Conservation (phyloP, 805 yeast genomes). For the Candida sphagnicola region DNA sequence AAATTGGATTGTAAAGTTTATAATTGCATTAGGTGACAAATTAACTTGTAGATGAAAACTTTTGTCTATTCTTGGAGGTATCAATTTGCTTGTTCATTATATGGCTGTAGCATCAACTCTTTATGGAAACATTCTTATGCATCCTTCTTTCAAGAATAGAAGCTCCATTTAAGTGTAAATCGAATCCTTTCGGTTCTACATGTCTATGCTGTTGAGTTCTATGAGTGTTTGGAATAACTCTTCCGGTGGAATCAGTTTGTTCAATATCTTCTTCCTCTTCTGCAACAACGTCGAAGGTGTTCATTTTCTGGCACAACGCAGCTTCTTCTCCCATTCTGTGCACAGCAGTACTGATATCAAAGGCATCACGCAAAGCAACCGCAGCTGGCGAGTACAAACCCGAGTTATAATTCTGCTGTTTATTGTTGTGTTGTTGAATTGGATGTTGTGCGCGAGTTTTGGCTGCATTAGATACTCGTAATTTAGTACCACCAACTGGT, state of each 20-base stretch:
- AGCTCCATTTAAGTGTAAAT: slow-evolving; percentile 49
- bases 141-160: slow-evolving; percentile 47
- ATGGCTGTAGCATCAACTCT: neutral
- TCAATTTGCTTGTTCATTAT: neutral
- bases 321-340: slow-evolving; percentile 75
- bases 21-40: too few species aligned
- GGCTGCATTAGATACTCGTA: neutral
- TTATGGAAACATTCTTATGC: slow-evolving; percentile 10
- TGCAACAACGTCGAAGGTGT: slow-evolving; percentile 23
- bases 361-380: slow-evolving; percentile 78
- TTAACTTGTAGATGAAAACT: neutral
- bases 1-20: too few species aligned
- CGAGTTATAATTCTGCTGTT: slow-evolving; percentile 16
- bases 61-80: neutral
- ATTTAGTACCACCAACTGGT: neutral
- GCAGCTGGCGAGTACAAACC: slow-evolving; percentile 66
- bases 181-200: slow-evolving; percentile 27
- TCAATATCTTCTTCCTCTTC: slow-evolving; percentile 37
- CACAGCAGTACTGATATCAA: slow-evolving; percentile 81
- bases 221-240: slow-evolving; percentile 6
- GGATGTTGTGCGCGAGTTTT: slow-evolving; percentile 16
- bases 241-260: slow-evolving; percentile 10
- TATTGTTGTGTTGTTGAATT: slow-evolving; percentile 18
- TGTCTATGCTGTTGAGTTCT: slow-evolving; percentile 8
- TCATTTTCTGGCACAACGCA: slow-evolving; percentile 23